Evolutionary conservation across 208 protist species (phyloP).

Genomic region (Acanthamoeba lenticulata): DNA sequence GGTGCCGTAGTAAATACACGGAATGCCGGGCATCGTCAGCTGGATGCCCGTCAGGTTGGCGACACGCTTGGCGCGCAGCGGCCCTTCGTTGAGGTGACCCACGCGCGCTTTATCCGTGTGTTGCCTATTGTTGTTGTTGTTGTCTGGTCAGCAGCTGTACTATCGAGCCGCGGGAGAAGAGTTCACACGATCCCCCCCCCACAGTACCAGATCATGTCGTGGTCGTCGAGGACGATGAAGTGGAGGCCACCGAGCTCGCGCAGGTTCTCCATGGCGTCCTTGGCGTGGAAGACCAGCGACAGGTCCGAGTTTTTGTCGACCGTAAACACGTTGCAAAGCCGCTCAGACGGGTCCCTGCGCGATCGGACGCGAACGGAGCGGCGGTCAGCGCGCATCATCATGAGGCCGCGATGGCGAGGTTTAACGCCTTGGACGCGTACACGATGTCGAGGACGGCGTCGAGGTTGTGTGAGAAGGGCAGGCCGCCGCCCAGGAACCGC

Average conservation of each 20-base stretch:
- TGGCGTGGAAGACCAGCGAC: not conserved
- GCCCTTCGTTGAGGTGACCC: conserved; percentile 8
- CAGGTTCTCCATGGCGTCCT: conserved; percentile 18
- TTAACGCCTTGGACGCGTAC: not conserved
- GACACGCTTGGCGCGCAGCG: not conserved
- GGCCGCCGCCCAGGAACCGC: not conserved
- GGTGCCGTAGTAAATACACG: conserved; percentile 40
- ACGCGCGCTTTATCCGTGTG: not conserved
- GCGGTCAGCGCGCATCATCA: not conserved
- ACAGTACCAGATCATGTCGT: conserved; percentile 58
- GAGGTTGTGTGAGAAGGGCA: conserved; percentile 39
- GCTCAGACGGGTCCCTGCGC: not conserved
- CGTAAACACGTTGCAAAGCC: not conserved
- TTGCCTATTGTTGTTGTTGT: no score
- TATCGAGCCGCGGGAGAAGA: no score
- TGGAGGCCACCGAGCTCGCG: not conserved
- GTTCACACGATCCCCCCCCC: no score
- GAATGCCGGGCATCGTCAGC: conserved; percentile 1
- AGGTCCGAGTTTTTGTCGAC: not conserved
- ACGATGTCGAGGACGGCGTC: conserved; percentile 39
- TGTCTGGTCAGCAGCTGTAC: no score
- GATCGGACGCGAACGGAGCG: not conserved
- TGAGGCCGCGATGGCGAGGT: not conserved
- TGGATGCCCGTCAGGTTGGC: not conserved
- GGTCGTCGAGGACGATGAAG: conserved; percentile 20